Evolutionary conservation across 345 rosid species (phyloP).

Genomic region (Boechera retrofracta): DNA sequence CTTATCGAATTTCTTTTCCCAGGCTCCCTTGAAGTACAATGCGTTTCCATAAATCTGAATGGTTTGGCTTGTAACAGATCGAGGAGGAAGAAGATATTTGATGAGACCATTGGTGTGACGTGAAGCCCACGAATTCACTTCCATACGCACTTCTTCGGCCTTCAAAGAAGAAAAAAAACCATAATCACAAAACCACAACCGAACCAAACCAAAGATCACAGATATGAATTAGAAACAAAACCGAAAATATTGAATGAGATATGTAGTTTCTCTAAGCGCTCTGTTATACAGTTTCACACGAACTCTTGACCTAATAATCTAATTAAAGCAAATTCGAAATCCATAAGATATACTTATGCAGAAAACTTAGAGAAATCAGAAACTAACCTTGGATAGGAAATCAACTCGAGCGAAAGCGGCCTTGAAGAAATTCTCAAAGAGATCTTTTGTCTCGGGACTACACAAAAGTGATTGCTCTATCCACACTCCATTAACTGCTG

Average conservation of each 20-base stretch:
- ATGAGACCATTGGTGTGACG: conserved; percentile 16
- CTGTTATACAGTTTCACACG: too few species aligned
- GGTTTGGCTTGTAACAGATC: not conserved
- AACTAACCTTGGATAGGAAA: conserved; percentile 27
- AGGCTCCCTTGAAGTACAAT: conserved; percentile 26
- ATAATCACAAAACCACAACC: not conserved
- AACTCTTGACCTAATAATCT: too few species aligned
- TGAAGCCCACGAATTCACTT: conserved; percentile 12
- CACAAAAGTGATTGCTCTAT: too few species aligned
- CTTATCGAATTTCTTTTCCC: not conserved
- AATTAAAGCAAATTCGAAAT: too few species aligned
- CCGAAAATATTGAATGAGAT: too few species aligned
- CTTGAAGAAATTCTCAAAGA: conserved; percentile 14
- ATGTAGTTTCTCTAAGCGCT: too few species aligned
- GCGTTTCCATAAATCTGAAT: not conserved
- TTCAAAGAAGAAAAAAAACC: not conserved
- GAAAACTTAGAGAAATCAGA: not conserved
- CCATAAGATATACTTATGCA: too few species aligned
- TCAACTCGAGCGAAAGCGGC: conserved; percentile 23
- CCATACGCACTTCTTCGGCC: conserved; percentile 14
- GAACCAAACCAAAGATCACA: not conserved
- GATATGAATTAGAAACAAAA: too few species aligned
- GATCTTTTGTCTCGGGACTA: too few species aligned
- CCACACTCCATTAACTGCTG: too few species aligned
- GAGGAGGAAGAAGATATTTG: conserved; percentile 11